Percentiles rank a stretch among this genome's conserved stretches.
phyloP scores from a whole-genome alignment of 2,329 filamentous ascomycete species.

The Pseudogymnoascus sp. region DNA sequence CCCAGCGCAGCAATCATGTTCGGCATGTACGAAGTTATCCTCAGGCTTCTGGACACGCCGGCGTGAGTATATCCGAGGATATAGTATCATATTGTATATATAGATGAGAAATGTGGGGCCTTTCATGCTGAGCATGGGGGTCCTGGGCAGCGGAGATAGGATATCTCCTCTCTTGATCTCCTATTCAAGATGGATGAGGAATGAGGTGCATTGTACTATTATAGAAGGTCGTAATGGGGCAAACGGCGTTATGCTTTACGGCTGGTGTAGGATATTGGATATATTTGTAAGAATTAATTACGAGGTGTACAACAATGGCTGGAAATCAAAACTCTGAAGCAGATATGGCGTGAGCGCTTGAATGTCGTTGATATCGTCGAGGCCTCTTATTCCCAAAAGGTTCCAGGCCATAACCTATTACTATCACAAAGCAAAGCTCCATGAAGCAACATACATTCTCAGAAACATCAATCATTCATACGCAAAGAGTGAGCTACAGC shows the following conservation, averaged over 20 bases:
- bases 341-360: not conserved
- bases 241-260: slow-evolving; percentile 7
- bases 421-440: not conserved
- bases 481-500: not conserved
- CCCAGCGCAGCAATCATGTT: slow-evolving; percentile 96
- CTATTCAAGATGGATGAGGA: slow-evolving; percentile 6
- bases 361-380: not conserved
- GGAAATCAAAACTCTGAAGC: not conserved
- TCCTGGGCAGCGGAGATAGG: not conserved
- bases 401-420: not conserved
- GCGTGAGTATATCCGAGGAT: slow-evolving; percentile 12
- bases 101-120: not conserved
- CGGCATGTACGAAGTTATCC: slow-evolving; percentile 57
- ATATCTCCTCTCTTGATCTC: slow-evolving; percentile 6
- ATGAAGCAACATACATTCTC: not conserved
- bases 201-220: slow-evolving; percentile 4
- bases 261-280: slow-evolving; percentile 6
- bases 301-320: not conserved
- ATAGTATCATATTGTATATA: slow-evolving; percentile 8
- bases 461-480: not conserved
- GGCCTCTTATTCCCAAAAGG: not conserved
- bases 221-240: not conserved
- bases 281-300: slow-evolving; percentile 7
- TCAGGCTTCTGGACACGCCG: slow-evolving; percentile 28
- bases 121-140: slow-evolving; percentile 2